Conservation (phyloP, 2,329 filamentous ascomycete species). For the Colletotrichum nymphaeae region DNA sequence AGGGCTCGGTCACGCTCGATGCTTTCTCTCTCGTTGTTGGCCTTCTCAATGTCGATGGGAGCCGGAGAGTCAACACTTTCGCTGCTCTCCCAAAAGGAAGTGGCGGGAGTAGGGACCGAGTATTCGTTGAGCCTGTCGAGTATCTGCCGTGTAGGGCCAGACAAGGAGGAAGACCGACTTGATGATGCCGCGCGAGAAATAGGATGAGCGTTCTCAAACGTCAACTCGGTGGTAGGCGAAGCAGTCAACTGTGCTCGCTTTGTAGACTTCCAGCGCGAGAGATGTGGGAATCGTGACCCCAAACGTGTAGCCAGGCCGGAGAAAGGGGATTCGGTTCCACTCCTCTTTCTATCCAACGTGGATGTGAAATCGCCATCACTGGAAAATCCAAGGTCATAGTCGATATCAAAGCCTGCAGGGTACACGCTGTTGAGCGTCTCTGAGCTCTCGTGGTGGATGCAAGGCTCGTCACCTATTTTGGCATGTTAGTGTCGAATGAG, state of each 20-base stretch:
- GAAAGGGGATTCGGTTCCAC: conserved; percentile 68
- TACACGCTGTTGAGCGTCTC: conserved; percentile 54
- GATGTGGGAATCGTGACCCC: conserved; percentile 68
- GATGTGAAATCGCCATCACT: conserved; percentile 70
- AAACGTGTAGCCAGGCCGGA: conserved; percentile 73
- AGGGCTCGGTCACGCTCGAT: conserved; percentile 69
- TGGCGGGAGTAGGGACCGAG: conserved; percentile 68
- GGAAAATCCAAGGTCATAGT: conserved; percentile 76
- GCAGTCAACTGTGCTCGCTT: conserved; percentile 58
- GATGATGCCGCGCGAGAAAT: conserved; percentile 75
- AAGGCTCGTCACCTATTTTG: conserved; percentile 69
- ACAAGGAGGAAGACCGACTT: conserved; percentile 83
- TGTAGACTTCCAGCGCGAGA: conserved; percentile 62
- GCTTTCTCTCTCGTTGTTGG: conserved; percentile 60
- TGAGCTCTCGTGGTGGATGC: conserved; percentile 64
- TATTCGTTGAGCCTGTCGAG: conserved; percentile 61
- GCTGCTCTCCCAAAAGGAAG: conserved; percentile 70
- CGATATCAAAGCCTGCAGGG: conserved; percentile 58
- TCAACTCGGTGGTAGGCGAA: conserved; percentile 83
- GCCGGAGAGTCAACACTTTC: conserved; percentile 63
- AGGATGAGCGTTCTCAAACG: conserved; percentile 79
- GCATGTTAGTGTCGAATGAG: conserved; percentile 34
- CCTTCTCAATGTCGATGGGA: conserved; percentile 64
- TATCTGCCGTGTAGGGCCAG: conserved; percentile 64
- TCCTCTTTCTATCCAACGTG: conserved; percentile 64